Evolutionary conservation across 306 rosid genomes (phyloP).

Genomic region (Rosa lucieae): DNA sequence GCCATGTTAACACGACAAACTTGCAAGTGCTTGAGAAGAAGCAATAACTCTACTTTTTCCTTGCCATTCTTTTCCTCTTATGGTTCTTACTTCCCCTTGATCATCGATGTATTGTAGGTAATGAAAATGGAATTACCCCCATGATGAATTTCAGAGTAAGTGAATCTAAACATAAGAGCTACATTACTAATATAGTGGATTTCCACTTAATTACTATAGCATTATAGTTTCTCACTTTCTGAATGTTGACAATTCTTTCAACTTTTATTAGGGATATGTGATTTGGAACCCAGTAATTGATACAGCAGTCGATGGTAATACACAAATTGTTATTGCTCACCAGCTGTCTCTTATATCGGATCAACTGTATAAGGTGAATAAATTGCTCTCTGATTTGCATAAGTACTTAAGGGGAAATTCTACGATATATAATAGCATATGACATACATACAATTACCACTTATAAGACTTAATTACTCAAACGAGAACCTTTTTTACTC

Average conservation of each 20-base stretch:
- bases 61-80: neutral
- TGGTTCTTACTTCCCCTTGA: neutral
- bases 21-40: too few relatives aligned
- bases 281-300: conserved; percentile 28
- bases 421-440: neutral
- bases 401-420: neutral
- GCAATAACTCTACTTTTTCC: too few relatives aligned
- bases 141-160: neutral
- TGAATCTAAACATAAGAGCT: neutral
- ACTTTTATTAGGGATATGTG: conserved; percentile 16
- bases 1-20: too few relatives aligned
- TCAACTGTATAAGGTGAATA: conserved; percentile 13
- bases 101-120: conserved; percentile 1
- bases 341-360: conserved; percentile 22
- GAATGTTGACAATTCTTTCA: neutral
- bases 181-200: neutral
- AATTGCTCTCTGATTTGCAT: neutral
- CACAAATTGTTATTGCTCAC: conserved; percentile 7
- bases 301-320: conserved; percentile 6
- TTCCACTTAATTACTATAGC: neutral
- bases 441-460: neutral
- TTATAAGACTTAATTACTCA: neutral
- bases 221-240: neutral
- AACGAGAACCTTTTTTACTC: neutral
- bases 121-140: conserved; percentile 8